Conservation (phyloP, 2,329 filamentous ascomycete genomes). For the Xylogone sp. region DNA sequence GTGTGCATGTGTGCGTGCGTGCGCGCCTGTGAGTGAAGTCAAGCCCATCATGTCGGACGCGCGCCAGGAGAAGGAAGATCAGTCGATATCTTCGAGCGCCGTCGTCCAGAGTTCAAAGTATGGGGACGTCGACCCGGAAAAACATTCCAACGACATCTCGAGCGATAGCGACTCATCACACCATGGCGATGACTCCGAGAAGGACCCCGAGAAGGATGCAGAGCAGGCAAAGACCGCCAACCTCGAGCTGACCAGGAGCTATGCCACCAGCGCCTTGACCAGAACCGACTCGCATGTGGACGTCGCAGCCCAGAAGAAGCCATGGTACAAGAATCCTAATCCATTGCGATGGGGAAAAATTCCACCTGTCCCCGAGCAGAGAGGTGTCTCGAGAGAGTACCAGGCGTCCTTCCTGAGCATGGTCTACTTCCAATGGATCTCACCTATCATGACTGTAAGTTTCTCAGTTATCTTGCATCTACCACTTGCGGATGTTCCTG, state of each 20-base stretch:
- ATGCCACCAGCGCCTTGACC: conserved; percentile 50
- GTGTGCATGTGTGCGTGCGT: neutral
- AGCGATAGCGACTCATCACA: conserved; percentile 1
- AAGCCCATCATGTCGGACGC: conserved; percentile 5
- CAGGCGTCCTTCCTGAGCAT: conserved; percentile 69
- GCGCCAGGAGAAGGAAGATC: conserved; percentile 2
- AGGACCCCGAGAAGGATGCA: conserved; percentile 15
- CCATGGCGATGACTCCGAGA: conserved; percentile 15
- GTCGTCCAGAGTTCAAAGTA: conserved; percentile 10
- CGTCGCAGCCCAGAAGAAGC: conserved; percentile 36
- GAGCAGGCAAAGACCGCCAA: conserved; percentile 23
- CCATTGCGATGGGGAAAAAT: conserved; percentile 56
- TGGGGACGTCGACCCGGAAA: conserved; percentile 13
- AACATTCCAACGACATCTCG: conserved; percentile 9
- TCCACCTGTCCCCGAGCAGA: conserved; percentile 52
- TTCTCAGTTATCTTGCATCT: neutral
- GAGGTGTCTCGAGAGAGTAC: conserved; percentile 62
- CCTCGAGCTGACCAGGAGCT: conserved; percentile 43
- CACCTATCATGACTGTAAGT: conserved; percentile 74
- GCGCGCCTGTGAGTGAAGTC: neutral
- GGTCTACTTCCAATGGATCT: conserved; percentile 87
- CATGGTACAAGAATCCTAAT: conserved; percentile 62
- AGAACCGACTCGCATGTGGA: conserved; percentile 31
- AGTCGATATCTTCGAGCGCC: conserved; percentile 9
- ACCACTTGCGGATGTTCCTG: neutral